Conservation (phyloP, 768 basidiomycete genomes). For the Mycena albidolilacea region DNA sequence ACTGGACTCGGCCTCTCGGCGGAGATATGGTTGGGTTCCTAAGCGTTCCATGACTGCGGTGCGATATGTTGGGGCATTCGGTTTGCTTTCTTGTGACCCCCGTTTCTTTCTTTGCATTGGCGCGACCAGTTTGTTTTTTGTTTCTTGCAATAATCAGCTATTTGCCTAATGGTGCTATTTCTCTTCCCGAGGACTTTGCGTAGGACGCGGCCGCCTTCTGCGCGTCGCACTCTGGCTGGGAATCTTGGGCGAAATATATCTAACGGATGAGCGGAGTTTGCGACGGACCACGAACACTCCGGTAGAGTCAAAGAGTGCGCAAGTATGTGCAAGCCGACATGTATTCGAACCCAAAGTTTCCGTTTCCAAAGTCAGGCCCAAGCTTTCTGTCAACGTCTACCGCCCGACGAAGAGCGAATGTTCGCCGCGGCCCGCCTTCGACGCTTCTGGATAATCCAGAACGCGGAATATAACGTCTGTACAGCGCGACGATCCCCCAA, state of each 20-base stretch:
- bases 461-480: no score
- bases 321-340: conserved; percentile 24
- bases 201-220: conserved; percentile 40
- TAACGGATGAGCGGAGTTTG: conserved; percentile 43
- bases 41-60: background rate
- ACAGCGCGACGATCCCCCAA: no score
- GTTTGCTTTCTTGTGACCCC: no score
- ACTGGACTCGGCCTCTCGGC: background rate
- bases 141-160: no score
- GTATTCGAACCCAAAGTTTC: conserved; percentile 23
- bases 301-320: conserved; percentile 13
- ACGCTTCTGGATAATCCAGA: no score
- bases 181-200: conserved; percentile 21
- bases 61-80: no score
- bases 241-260: conserved; percentile 40
- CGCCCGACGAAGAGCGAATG: background rate
- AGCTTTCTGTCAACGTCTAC: background rate
- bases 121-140: no score
- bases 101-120: no score
- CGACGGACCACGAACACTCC: conserved; percentile 38
- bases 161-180: no score
- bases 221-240: conserved; percentile 44
- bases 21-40: background rate
- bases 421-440: no score
- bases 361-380: background rate